Conservation (phyloP, 1,284 basidiomycete genomes). For the Inonotus hispidus region DNA sequence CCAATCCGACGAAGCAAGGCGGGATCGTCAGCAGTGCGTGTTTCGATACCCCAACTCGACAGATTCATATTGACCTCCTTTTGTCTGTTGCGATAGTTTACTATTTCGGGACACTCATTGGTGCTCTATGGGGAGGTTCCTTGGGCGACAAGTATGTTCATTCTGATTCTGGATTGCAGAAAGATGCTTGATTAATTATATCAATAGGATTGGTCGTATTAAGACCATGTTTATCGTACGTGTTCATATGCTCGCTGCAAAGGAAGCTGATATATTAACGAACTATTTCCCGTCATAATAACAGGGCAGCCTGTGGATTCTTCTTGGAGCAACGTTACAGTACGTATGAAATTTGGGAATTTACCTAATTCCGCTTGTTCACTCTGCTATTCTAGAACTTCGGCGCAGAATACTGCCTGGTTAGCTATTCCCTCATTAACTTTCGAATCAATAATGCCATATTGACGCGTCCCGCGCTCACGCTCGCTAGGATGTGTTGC, state of each 20-base stretch:
- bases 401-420: slow-evolving; percentile 45
- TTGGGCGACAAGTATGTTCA: slow-evolving; percentile 32
- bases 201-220: slow-evolving; percentile 37
- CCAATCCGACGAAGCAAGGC: slow-evolving; percentile 44
- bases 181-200: neutral
- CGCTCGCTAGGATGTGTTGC: slow-evolving; percentile 39
- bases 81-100: slow-evolving; percentile 29
- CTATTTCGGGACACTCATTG: slow-evolving; percentile 44
- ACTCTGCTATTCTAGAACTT: slow-evolving; percentile 20
- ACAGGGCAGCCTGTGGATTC: slow-evolving; percentile 32
- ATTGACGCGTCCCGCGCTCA: neutral
- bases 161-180: neutral
- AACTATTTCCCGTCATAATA: neutral
- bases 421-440: slow-evolving; percentile 18
- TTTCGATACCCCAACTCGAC: neutral
- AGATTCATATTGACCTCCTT: neutral
- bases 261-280: neutral
- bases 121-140: slow-evolving; percentile 43
- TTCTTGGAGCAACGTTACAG: slow-evolving; percentile 45
- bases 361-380: neutral
- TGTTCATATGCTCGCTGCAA: neutral
- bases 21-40: slow-evolving; percentile 43
- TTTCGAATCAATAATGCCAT: neutral
- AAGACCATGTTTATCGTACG: slow-evolving; percentile 38
- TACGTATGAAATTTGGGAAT: slow-evolving; percentile 21